Evolutionary conservation across 2,329 filamentous ascomycete species (phyloP), one percentile per base, ranked within the genome.

Genomic region (Aspergillus carbonarius): DNA sequence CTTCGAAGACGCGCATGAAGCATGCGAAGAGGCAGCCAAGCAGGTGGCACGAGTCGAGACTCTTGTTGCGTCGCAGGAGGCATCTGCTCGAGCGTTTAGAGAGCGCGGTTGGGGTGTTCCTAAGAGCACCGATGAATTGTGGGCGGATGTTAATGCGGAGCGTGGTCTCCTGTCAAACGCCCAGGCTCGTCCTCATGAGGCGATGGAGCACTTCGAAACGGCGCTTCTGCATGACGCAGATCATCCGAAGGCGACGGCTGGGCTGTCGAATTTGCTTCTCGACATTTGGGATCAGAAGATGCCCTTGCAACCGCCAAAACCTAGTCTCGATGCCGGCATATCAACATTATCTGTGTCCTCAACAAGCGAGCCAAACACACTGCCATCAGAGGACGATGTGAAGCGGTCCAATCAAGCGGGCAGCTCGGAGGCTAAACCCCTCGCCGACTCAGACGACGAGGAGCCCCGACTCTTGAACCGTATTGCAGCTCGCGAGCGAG

Each of bases 401-500:
- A 53, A 58, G 44, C 44, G 34, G 15, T 17, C 37, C 23, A 27
- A 47, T 17, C 35, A 17, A 32, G 44, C 54, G 18, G 49, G 46
- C 2, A 15, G 42, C 9, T 42, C 58, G 44, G 53, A 59, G 32
- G 17, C 42, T 20, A 20, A 27, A 15, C n/a, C 55, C 12, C 9
- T 42, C 9, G 18, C 51, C 18, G 30, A 37, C 17, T 25, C 18
- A 0, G 50, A 63, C 9, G 74, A 72, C 54, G 74, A 81, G 54
- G 86, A 87, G 1, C 82, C 92, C 4, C 89, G 88, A 15, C 83
- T 89, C 15, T 81, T 92, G 34, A 92, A 95, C 72, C 86, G 92
- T 10, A 85, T 98, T n/a, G 91, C 93, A 3, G 91, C 93, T 15
- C 87, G 93, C 18, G 95, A 98, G 71, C 85, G 95, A 52, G 95